phyloP scores from a whole-genome alignment of 495 filamentous ascomycete genomes.

The Hypoxylon fragiforme region DNA sequence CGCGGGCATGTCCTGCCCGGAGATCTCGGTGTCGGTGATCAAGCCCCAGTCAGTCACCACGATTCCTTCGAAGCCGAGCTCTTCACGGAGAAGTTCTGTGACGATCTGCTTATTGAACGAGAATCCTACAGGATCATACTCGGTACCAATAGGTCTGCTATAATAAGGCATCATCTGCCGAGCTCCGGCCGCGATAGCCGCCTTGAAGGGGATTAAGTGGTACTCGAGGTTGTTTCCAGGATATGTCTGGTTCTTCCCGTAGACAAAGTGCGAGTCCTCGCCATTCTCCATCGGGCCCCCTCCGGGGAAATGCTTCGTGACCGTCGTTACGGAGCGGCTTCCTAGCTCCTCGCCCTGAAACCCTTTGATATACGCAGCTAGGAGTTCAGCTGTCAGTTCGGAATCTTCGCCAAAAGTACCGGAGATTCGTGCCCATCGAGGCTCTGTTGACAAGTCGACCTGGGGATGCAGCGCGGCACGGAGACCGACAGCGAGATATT shows the following conservation, averaged over 20 bases:
- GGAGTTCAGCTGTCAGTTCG: constrained; percentile 31
- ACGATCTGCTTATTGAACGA: constrained; percentile 37
- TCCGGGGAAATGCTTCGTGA: constrained; percentile 48
- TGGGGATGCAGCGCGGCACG: constrained; percentile 42
- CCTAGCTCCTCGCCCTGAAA: constrained; percentile 31
- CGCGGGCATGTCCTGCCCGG: constrained; percentile 25
- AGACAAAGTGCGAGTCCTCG: constrained; percentile 45
- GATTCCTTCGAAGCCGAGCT: constrained; percentile 45
- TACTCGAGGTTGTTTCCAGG: constrained; percentile 42
- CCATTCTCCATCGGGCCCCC: constrained; percentile 42
- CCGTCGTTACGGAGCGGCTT: constrained; percentile 31
- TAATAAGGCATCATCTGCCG: constrained; percentile 43
- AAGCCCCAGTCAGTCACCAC: constrained; percentile 44
- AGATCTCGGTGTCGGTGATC: constrained; percentile 25
- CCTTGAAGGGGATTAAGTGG: constrained; percentile 36
- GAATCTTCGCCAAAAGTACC: constrained; percentile 41
- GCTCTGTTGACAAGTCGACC: constrained; percentile 43
- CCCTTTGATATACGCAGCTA: constrained; percentile 32
- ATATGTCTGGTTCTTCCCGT: constrained; percentile 43
- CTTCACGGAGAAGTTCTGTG: constrained; percentile 39
- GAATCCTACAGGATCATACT: constrained; percentile 38
- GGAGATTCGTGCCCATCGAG: constrained; percentile 41
- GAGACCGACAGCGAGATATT: constrained; percentile 31
- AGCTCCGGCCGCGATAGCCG: constrained; percentile 39
- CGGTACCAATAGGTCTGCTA: constrained; percentile 31